Evolutionary conservation across 2,329 filamentous ascomycete species (phyloP), one percentile per base, ranked within the genome.

Genomic region (Ambrosiella cleistominuta): DNA sequence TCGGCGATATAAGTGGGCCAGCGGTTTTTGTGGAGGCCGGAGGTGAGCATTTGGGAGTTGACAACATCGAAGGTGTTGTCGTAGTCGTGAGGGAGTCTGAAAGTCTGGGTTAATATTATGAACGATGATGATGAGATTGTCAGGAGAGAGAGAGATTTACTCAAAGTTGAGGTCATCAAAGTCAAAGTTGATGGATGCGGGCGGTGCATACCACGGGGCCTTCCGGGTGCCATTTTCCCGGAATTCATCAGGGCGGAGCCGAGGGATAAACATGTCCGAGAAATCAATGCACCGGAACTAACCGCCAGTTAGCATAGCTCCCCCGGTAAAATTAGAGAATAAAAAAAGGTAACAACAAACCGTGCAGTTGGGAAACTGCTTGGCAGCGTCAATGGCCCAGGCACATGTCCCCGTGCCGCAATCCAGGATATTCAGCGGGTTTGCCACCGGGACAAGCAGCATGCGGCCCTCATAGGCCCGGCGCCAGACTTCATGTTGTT

Each of bases 1-100:
- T 95, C 90, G 63, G 75, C 74, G 62, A 95, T 69, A 68, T 94
- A 95, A 38, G 76, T 75, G 58, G 72, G 70, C 90, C 90, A 96
- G 67, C 88, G 78, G 62, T 75, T 71, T 59, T 74, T 72, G 65
- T 90, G 76, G 64, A 95, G 86, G 0, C 87, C 88, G 19, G 80
- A 81, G 63, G 78, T 74, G 68, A 88, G 73, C 69, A 85, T 76
- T 63, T 82, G 80, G 64, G 87, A 95, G 65, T 95, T 86, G 55
- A 95, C 81, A 57, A 95, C 72, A 64, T 95, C 86, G 71, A 94
- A 95, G 58, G 83, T 74, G 66, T 82, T 83, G 35, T 53, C 27
- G 35, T 53, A 37, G 15, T 53, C 51, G 65, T 89, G 90, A 0
- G 81, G 85, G 65, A 85, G 84, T 39, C 77, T 79, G 61, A 11